A percentile compares a stretch with the other conserved stretches of the same genome.
Evolutionary conservation across 441 rosid genomes (phyloP).

Genomic region (Aquilaria agallochum): DNA sequence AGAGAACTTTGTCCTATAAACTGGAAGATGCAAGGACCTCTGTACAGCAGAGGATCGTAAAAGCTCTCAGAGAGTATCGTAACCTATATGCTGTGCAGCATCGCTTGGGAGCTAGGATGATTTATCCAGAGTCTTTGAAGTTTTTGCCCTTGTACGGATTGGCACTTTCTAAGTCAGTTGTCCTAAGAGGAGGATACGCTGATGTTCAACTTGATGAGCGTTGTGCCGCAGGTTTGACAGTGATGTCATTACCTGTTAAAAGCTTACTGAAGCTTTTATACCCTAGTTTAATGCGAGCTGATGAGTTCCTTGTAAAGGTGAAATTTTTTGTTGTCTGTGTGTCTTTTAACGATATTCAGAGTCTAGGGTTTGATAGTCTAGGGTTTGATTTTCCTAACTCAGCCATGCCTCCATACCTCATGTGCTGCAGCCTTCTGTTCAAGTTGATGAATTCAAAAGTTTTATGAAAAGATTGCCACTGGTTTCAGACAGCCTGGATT

Average conservation of each 20-base stretch:
- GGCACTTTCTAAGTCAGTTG: conserved; percentile 76
- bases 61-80: conserved; percentile 89
- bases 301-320: conserved; percentile 81
- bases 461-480: conserved; percentile 55
- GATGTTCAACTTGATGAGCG: conserved; percentile 93
- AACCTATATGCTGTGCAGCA: conserved; percentile 90
- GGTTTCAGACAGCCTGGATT: conserved; percentile 82
- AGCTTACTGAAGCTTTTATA: conserved; percentile 82
- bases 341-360: neutral
- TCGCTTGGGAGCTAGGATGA: conserved; percentile 87
- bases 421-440: conserved; percentile 52
- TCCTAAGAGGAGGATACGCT: conserved; percentile 84
- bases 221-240: conserved; percentile 83
- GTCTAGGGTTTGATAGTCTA: neutral
- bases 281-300: conserved; percentile 80
- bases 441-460: conserved; percentile 38
- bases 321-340: conserved; percentile 10
- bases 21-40: conserved; percentile 89
- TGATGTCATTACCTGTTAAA: conserved; percentile 92
- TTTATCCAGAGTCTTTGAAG: conserved; percentile 91
- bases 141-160: conserved; percentile 80
- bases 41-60: conserved; percentile 80
- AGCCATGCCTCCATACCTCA: conserved; percentile 17
- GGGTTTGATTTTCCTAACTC: conserved; percentile 8
- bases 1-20: conserved; percentile 77